A percentile compares a stretch with the other conserved stretches of the same genome.
phyloP scores from a whole-genome alignment of 176 grass and related monocot genomes.

The Avena eriantha region DNA sequence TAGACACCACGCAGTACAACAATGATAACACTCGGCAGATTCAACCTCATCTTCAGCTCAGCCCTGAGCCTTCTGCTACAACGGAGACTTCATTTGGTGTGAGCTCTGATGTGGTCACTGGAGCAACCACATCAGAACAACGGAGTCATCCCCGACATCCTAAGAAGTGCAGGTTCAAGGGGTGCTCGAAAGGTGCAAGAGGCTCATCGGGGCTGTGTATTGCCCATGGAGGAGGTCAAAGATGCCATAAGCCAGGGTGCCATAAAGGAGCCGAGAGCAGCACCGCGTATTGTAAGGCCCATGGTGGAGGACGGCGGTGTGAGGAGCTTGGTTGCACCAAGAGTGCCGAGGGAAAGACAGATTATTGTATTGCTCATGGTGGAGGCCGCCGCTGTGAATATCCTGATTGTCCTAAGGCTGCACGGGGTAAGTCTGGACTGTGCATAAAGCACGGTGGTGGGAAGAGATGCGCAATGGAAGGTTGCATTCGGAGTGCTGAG shows the following conservation, averaged over 20 bases:
- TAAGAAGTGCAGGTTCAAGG: slow-evolving; percentile 75
- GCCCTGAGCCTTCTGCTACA: slow-evolving; percentile 59
- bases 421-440: slow-evolving; percentile 62
- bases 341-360: slow-evolving; percentile 73
- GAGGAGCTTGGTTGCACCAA: slow-evolving; percentile 74
- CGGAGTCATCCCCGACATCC: slow-evolving; percentile 53
- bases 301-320: slow-evolving; percentile 67
- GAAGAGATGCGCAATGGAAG: slow-evolving; percentile 60
- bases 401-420: slow-evolving; percentile 63
- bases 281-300: slow-evolving; percentile 68
- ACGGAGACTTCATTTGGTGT: slow-evolving; percentile 59
- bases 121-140: slow-evolving; percentile 55
- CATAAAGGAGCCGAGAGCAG: slow-evolving; percentile 76
- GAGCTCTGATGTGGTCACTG: slow-evolving; percentile 56
- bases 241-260: slow-evolving; percentile 72
- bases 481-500: slow-evolving; percentile 66
- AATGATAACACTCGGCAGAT: slow-evolving; percentile 21
- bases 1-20: slow-evolving; percentile 36
- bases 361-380: slow-evolving; percentile 73
- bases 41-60: slow-evolving; percentile 55
- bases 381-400: slow-evolving; percentile 63
- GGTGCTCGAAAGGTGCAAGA: slow-evolving; percentile 71
- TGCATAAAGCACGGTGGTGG: slow-evolving; percentile 79
- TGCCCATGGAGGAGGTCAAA: slow-evolving; percentile 73
- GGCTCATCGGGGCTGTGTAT: slow-evolving; percentile 70